Conservation (phyloP, 2,329 filamentous ascomycete genomes). For the Chrysoporthe cubensis region DNA sequence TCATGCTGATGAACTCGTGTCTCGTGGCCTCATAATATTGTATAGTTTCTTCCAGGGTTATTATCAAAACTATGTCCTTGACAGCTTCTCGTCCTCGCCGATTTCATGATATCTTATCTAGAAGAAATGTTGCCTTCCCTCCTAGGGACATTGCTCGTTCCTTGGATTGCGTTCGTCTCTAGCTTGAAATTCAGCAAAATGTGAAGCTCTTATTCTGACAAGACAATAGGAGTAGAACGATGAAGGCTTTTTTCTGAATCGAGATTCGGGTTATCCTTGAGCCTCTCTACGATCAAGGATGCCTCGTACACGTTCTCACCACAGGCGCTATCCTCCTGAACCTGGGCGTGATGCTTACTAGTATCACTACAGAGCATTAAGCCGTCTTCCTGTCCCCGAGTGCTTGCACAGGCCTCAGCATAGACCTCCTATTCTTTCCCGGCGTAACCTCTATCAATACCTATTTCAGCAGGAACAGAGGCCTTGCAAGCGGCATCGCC, state of each 20-base stretch:
- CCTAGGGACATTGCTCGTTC: too few species aligned
- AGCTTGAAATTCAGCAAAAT: not conserved
- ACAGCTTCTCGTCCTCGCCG: too few species aligned
- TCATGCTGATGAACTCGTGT: too few species aligned
- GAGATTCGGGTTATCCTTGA: conserved; percentile 1
- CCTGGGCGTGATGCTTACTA: not conserved
- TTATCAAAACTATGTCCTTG: too few species aligned
- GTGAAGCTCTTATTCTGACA: not conserved
- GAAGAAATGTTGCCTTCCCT: too few species aligned
- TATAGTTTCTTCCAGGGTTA: too few species aligned
- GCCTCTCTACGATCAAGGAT: conserved; percentile 13
- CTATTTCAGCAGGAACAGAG: conserved; percentile 3
- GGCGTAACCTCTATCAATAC: not conserved
- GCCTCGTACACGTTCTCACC: not conserved
- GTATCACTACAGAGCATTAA: conserved; percentile 4
- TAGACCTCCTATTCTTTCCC: conserved; percentile 9
- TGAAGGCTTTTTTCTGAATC: conserved; percentile 14
- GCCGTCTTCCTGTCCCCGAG: conserved; percentile 2
- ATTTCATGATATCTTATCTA: too few species aligned
- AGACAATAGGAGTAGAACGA: not conserved
- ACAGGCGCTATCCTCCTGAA: conserved; percentile 2
- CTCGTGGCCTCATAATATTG: too few species aligned
- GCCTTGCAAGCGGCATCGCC: conserved; percentile 1
- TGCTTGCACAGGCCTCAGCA: conserved; percentile 2
- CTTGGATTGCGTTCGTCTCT: too few species aligned